Base-by-base conservation (phyloP, 805 yeast genomes). In the Candida loeiensis region DNA sequence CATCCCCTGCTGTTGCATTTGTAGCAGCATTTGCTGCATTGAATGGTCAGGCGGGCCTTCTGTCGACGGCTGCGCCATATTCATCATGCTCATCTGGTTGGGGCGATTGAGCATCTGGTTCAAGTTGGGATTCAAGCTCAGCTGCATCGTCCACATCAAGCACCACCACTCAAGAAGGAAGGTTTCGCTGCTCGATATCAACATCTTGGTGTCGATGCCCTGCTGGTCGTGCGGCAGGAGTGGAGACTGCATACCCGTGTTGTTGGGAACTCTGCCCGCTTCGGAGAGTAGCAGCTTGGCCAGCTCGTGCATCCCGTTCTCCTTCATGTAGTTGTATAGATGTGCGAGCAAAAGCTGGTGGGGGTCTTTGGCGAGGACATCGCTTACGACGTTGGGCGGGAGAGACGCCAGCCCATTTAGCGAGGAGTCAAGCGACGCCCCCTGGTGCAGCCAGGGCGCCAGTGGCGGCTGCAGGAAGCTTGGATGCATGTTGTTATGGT, bases 131-230 rank as follows among this genome's bases (percentile, higher is more conserved):
- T 60, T 58, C 25, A 76, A 66, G 37, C 64, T 69, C 7, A 71
- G 61, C 46, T 74, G 77, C n/a, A 73, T 42, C 12, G 73, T 61
- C 74, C 77, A 71, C 11, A 77, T 49, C 7, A 71, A 56, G 37
- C 69, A 66, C 79, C 80, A 77, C 82, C 82, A 77, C 46, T 77
- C 80, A 35, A 72, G 53, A 11, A 77, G 53, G 44, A 75, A 74
- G 0, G 78, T 66, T 15, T 73, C 76, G 3, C 66, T 24, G 3
- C 44, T 34, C 16, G 19, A 12, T n/a, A 66, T 65, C 26, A 70
- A 52, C 70, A 66, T 69, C 19, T 68, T 43, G 36, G 45, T 24
- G 12, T 35, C 46, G 9, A 38, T 30, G 33, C 22, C 17, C 29
- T 30, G 25, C 20, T n/a, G 33, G 17, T 20, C 30, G 15, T 18